Conservation (phyloP, 78 protist genomes). For the Isochrysis galbana region DNA sequence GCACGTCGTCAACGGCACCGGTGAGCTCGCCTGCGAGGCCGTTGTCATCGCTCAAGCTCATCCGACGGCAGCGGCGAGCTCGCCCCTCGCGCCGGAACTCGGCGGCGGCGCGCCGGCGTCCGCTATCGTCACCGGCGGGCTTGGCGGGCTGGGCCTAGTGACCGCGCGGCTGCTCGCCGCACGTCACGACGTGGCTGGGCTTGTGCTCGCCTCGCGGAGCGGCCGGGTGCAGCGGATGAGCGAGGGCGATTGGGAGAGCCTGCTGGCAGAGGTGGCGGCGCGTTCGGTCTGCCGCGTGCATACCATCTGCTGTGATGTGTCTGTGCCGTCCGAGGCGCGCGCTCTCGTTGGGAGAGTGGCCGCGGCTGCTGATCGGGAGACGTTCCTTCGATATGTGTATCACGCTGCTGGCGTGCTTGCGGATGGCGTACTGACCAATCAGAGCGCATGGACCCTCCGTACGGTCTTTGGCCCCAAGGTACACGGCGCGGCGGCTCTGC, state of each 20-base stretch:
- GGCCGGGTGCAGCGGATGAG: not conserved
- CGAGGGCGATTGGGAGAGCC: conserved; percentile 16
- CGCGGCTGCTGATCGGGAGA: not conserved
- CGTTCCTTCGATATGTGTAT: not conserved
- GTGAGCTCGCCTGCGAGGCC: not conserved
- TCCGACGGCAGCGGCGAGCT: too few relatives aligned
- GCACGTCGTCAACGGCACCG: not conserved
- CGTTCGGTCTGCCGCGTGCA: not conserved
- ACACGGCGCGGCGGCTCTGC: not conserved
- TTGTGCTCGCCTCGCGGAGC: not conserved
- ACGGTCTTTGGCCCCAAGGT: not conserved
- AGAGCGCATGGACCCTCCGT: not conserved
- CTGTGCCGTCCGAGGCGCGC: not conserved
- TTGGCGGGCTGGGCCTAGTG: conserved; percentile 33
- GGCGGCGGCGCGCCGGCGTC: not conserved
- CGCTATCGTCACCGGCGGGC: conserved; percentile 29
- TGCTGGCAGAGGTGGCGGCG: not conserved
- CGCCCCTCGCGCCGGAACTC: not conserved
- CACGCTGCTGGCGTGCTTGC: not conserved
- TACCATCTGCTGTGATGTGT: not conserved
- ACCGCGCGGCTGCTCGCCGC: not conserved
- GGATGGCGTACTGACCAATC: not conserved
- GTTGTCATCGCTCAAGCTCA: not conserved
- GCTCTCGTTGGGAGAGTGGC: not conserved
- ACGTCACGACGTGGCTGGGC: not conserved